These are phyloP conservation scores for Lepidium sativum DNA, from an alignment of 345 rosid species.

Conservation along the genomic window DNA sequence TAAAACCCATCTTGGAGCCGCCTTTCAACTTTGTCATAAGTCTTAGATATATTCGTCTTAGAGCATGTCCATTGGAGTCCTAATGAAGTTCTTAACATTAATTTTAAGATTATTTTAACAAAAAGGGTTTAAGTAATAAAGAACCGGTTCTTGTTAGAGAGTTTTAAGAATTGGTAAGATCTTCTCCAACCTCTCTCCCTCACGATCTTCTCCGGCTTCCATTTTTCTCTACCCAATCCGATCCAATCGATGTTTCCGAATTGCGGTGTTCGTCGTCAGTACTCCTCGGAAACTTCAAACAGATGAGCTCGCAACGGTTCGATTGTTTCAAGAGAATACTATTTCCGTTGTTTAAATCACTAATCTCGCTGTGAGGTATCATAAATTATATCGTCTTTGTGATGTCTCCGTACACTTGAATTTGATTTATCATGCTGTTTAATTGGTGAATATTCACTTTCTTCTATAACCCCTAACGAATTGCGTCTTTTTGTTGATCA, in stretches of 20 bases:
- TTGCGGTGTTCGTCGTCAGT: conserved; percentile 53
- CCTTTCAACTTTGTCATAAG: too few relatives aligned
- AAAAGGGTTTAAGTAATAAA: too few relatives aligned
- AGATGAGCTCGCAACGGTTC: conserved; percentile 89
- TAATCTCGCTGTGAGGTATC: conserved; percentile 73
- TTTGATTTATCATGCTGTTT: not conserved
- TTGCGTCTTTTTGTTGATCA: not conserved
- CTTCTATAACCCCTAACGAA: not conserved
- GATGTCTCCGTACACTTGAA: not conserved
- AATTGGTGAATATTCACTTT: not conserved
- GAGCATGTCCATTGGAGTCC: too few relatives aligned
- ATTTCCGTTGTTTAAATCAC: conserved; percentile 97
- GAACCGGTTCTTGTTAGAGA: too few relatives aligned
- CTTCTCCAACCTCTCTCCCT: too few relatives aligned
- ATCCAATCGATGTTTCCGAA: conserved; percentile 11
- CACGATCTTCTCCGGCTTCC: conserved; percentile 2
- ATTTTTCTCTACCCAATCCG: conserved; percentile 9
- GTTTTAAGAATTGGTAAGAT: too few relatives aligned
- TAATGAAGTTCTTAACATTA: too few relatives aligned
- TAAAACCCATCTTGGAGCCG: too few relatives aligned
- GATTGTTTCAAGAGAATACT: conserved; percentile 86
- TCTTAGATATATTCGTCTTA: too few relatives aligned
- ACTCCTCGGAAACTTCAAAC: conserved; percentile 63
- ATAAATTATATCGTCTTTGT: not conserved
- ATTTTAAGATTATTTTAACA: too few relatives aligned